Percentiles rank a stretch among this genome's conserved stretches.
Conservation (phyloP, 2,329 filamentous ascomycete genomes). For the Lojkania enalia region DNA sequence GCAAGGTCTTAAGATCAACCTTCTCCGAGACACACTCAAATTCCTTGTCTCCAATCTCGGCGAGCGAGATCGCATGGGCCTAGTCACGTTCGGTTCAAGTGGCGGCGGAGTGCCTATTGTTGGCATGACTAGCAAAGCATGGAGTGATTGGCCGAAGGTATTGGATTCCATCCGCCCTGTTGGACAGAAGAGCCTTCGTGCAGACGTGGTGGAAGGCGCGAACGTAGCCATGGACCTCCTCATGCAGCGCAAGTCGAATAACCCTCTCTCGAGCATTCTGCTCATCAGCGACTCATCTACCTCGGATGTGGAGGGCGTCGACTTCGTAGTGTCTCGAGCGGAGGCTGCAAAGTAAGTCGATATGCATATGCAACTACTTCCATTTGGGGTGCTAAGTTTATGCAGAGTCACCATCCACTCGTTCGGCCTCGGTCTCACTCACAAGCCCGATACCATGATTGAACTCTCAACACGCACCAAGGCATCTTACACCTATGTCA, state of each 20-base stretch:
- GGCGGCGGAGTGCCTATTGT: constrained; percentile 91
- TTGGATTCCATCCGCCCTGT: constrained; percentile 87
- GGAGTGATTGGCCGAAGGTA: constrained; percentile 87
- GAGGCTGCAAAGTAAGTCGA: constrained; percentile 87
- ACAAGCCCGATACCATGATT: constrained; percentile 99
- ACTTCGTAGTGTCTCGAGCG: constrained; percentile 94
- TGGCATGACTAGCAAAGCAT: constrained; percentile 96
- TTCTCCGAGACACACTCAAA: constrained; percentile 86
- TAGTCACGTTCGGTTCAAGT: constrained; percentile 95
- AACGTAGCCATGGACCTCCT: constrained; percentile 98
- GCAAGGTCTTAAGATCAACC: constrained; percentile 98
- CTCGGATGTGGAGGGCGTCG: constrained; percentile 90
- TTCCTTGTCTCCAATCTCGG: constrained; percentile 91
- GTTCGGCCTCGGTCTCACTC: constrained; percentile 92
- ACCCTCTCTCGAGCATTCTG: constrained; percentile 92
- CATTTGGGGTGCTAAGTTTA: constrained; percentile 28
- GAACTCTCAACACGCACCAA: constrained; percentile 94
- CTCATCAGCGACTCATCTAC: constrained; percentile 97
- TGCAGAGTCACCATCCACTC: constrained; percentile 88
- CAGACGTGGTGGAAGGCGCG: constrained; percentile 94
- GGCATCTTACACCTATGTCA: constrained; percentile 96
- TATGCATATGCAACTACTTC: constrained; percentile 9
- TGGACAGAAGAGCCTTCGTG: constrained; percentile 93
- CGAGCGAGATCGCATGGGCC: constrained; percentile 91
- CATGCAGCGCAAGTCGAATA: constrained; percentile 96